Evolutionary conservation across 495 filamentous ascomycete genomes (phyloP).

Genomic region (Xylona heveae): DNA sequence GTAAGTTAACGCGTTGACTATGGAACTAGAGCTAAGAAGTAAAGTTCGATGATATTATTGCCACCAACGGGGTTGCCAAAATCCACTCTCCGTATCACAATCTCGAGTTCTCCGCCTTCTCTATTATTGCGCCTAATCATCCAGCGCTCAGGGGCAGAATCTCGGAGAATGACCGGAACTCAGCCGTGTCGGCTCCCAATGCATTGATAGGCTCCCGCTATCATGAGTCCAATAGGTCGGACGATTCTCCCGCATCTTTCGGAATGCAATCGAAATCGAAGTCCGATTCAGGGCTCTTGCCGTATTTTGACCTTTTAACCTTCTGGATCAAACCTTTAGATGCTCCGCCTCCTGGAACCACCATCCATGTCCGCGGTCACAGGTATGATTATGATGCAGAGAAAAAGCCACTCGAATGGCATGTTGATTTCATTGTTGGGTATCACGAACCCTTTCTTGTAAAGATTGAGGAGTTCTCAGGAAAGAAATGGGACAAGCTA

Average conservation of each 20-base stretch:
- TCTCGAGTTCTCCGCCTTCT: slow-evolving; percentile 7
- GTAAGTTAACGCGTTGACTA: too few species aligned
- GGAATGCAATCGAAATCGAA: slow-evolving; percentile 2
- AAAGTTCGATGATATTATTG: slow-evolving; percentile 12
- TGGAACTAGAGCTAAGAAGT: background rate
- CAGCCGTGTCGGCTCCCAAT: slow-evolving; percentile 13
- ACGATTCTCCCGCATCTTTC: slow-evolving; percentile 1
- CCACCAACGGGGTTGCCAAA: slow-evolving; percentile 3
- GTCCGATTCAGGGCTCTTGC: slow-evolving; percentile 5
- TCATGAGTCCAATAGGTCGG: too few species aligned
- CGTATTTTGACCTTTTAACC: slow-evolving; percentile 6
- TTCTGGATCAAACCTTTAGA: slow-evolving; percentile 16
- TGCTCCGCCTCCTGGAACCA: slow-evolving; percentile 8
- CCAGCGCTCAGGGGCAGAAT: slow-evolving; percentile 4
- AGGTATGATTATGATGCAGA: background rate
- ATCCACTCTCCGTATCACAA: slow-evolving; percentile 8
- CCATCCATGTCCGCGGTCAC: slow-evolving; percentile 9
- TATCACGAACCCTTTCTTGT: slow-evolving; percentile 9
- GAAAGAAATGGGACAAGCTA: slow-evolving; percentile 10
- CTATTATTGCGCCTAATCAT: slow-evolving; percentile 5
- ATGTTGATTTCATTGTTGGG: slow-evolving; percentile 4
- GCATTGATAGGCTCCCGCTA: slow-evolving; percentile 14
- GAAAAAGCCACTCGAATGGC: slow-evolving; percentile 3
- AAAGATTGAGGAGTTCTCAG: slow-evolving; percentile 10
- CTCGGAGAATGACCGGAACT: slow-evolving; percentile 7